A percentile compares a stretch with the other conserved stretches of the same genome.
phyloP scores from a whole-genome alignment of 495 filamentous ascomycete species.

The Penicillium coffeae region DNA sequence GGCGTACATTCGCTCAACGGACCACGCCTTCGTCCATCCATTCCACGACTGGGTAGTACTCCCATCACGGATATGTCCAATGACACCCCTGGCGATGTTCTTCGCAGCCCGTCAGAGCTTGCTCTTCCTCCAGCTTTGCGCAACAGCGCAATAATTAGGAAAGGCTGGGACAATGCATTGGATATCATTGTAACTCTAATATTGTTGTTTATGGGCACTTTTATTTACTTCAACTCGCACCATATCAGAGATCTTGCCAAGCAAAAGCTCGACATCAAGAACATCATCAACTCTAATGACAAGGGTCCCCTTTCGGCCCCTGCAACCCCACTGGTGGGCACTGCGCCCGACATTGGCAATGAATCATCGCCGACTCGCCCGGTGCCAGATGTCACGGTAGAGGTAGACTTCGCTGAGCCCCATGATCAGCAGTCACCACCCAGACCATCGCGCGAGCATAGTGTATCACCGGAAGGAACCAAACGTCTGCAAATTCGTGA shows the following conservation, averaged over 20 bases:
- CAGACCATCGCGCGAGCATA: constrained; percentile 21
- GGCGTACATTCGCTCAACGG: constrained; percentile 51
- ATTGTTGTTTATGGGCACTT: constrained; percentile 41
- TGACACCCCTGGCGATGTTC: constrained; percentile 39
- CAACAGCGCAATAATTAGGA: constrained; percentile 51
- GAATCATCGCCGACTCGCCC: constrained; percentile 20
- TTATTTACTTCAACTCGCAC: constrained; percentile 50
- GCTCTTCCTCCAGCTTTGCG: constrained; percentile 44
- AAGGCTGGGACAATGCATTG: constrained; percentile 48
- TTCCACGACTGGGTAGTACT: constrained; percentile 34
- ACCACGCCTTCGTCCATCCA: constrained; percentile 33
- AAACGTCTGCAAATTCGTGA: constrained; percentile 44
- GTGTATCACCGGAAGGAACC: constrained; percentile 15
- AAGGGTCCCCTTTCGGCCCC: constrained; percentile 42
- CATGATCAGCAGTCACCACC: constrained; percentile 25
- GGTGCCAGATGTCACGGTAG: constrained; percentile 31
- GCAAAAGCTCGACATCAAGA: constrained; percentile 51
- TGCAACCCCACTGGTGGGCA: constrained; percentile 34
- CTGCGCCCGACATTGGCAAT: constrained; percentile 25
- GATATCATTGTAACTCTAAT: constrained; percentile 50
- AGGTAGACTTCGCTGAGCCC: constrained; percentile 27
- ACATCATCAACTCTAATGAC: constrained; percentile 45
- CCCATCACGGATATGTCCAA: constrained; percentile 31
- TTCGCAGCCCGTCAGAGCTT: constrained; percentile 38
- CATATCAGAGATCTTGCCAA: constrained; percentile 46